These are phyloP conservation scores for Graphilbum sp. DNA, from an alignment of 2,329 filamentous ascomycete species.

Conservation along the genomic window DNA sequence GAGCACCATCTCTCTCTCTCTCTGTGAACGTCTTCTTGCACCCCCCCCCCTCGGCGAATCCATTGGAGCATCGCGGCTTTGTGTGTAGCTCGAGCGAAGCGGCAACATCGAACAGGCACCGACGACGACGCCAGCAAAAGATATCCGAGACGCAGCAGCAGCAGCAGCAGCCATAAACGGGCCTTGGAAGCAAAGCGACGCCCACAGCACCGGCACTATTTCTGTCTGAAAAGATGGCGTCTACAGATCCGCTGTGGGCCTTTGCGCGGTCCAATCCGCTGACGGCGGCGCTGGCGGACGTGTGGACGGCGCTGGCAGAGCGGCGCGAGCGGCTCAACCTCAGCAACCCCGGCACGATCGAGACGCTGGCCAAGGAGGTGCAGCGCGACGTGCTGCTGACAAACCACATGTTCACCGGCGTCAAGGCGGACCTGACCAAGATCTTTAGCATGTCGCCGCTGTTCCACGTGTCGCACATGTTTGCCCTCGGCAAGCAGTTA, in stretches of 20 bases:
- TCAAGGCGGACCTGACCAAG: constrained; percentile 93
- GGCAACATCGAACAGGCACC: no score
- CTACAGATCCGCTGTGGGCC: constrained; percentile 36
- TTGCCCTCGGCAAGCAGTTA: constrained; percentile 83
- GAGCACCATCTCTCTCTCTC: no score
- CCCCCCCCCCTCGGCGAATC: no score
- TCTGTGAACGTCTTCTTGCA: no score
- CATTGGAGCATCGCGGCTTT: no score
- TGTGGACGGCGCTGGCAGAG: constrained; percentile 66
- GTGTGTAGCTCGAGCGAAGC: no score
- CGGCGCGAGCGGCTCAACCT: constrained; percentile 78
- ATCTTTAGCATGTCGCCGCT: constrained; percentile 84
- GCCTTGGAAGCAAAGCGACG: no score
- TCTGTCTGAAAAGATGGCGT: no score
- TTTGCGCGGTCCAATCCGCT: constrained; percentile 63
- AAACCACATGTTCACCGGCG: constrained; percentile 91
- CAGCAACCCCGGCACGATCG: constrained; percentile 81
- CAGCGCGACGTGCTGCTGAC: constrained; percentile 91
- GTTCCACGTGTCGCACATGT: constrained; percentile 95
- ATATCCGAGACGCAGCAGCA: no score
- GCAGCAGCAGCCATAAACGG: no score
- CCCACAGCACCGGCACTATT: no score
- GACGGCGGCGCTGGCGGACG: constrained; percentile 53
- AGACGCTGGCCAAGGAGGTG: constrained; percentile 73
- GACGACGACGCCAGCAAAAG: no score